Base-by-base conservation (phyloP, 2,329 filamentous ascomycete species). In the Scopulariopsis brevicaulis region DNA sequence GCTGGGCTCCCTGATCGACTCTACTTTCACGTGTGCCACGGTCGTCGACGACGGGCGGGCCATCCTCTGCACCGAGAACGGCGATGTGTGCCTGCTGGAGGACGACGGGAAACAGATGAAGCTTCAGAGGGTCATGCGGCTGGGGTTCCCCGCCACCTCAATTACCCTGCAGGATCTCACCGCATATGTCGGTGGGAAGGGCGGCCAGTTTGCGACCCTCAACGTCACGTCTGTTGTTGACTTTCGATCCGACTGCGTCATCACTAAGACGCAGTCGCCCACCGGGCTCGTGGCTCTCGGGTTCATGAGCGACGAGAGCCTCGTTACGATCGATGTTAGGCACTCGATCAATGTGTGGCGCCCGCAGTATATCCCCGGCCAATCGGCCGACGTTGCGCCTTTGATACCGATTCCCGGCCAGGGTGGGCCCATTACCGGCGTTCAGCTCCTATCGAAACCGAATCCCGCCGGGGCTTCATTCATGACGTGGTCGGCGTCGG, bases 11-110 rank as follows among this genome's bases (percentile, higher is more conserved):
- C 75, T 99, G 60, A 81, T 92, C 5, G 93, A 97, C 60, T 84
- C 85, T 8, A 93, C 85, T 0, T 97, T 99, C 66, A 90, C 85
- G 20, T 90, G 88, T 62, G 84, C 90, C 5, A 82, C 85, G 18
- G 76, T 82, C 18, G 81, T 96, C 37, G 85, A 87, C 43, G 83
- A 89, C 40, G 81, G 80, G 50, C 87, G 85, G 65, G 87, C 91
- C 20, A 81, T 97, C 48, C 77, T 97, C 50, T 94, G 90, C 72
- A 89, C 93, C 3, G 92, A 96, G 66, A 82, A 84, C 59, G 94
- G 94, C 32, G 87, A 95, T 66, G 77, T 99, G n/a, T 97, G 93
- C 70, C 75, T 96, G 34, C 76, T 96, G 35, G 88, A 96, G 62
- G 89, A 96, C 63, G 81, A 80, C 35, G 84, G 82, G 56, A 85